Evolutionary conservation across 805 yeast species (phyloP).

Genomic region (Tetrapisispora taiwanensis): DNA sequence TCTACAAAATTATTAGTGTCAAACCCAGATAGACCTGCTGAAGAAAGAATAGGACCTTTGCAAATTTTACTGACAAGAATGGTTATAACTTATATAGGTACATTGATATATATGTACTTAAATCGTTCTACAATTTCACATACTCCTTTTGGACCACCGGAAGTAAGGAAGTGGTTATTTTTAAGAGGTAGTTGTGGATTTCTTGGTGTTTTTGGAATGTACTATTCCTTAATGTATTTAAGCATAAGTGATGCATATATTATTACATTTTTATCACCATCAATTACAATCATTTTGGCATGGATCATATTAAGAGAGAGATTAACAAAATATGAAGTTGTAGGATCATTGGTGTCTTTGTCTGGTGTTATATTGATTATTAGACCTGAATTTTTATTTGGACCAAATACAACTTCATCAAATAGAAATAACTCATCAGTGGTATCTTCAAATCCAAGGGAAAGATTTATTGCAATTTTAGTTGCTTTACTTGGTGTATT

Average conservation of each 20-base stretch:
- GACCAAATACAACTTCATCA: constrained; percentile 15
- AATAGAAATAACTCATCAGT: neutral
- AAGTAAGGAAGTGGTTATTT: constrained; percentile 40
- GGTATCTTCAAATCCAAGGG: constrained; percentile 32
- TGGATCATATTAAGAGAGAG: constrained; percentile 53
- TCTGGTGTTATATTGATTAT: constrained; percentile 72
- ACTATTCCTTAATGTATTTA: constrained; percentile 60
- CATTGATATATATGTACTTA: constrained; percentile 43
- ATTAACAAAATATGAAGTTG: constrained; percentile 53
- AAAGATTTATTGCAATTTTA: constrained; percentile 47
- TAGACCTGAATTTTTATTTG: constrained; percentile 71
- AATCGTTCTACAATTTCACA: constrained; percentile 37
- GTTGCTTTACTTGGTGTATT: constrained; percentile 56
- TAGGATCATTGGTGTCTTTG: constrained; percentile 57
- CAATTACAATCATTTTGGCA: constrained; percentile 65
- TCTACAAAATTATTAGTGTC: constrained; percentile 61
- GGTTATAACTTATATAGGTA: constrained; percentile 54
- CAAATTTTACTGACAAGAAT: constrained; percentile 70
- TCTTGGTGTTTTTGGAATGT: constrained; percentile 68
- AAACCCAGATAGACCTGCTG: constrained; percentile 40
- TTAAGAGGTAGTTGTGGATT: constrained; percentile 64
- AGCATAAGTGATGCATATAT: constrained; percentile 72
- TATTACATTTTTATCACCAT: constrained; percentile 66
- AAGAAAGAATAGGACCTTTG: constrained; percentile 49
- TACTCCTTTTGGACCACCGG: constrained; percentile 63